Conservation (phyloP, 371 early-diverging fungal species). For the Coemansia sp. region DNA sequence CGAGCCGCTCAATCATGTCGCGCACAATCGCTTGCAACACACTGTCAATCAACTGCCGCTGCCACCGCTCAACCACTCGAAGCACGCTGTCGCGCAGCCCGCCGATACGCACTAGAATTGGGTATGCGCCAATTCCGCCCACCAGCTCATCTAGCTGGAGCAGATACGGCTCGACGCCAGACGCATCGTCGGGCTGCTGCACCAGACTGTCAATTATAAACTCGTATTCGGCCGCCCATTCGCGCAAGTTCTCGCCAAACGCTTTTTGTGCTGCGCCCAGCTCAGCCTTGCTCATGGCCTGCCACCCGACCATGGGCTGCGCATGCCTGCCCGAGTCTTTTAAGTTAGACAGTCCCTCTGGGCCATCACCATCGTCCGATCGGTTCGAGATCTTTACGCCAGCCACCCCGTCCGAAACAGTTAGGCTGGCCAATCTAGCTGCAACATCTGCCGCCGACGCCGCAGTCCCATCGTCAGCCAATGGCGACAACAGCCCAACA, state of each 20-base stretch:
- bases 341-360: no score
- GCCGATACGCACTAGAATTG: constrained; percentile 43
- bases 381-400: no score
- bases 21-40: constrained; percentile 32
- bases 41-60: constrained; percentile 29
- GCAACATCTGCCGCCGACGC: not conserved
- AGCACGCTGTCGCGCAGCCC: constrained; percentile 30
- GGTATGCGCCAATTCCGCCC: constrained; percentile 8
- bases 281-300: constrained; percentile 32
- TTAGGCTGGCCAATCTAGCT: not conserved
- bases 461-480: constrained; percentile 9
- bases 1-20: constrained; percentile 43
- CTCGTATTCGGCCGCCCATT: constrained; percentile 44
- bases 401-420: not conserved
- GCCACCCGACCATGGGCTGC: constrained; percentile 41
- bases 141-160: constrained; percentile 36
- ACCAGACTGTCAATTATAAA: constrained; percentile 37
- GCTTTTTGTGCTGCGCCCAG: constrained; percentile 26
- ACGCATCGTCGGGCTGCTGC: constrained; percentile 33
- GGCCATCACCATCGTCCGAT: no score
- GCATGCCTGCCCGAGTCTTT: not conserved
- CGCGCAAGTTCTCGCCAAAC: constrained; percentile 19
- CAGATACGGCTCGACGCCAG: constrained; percentile 16
- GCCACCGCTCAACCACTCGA: constrained; percentile 32
- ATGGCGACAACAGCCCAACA: constrained; percentile 37